Evolutionary conservation across 2,329 filamentous ascomycete genomes (phyloP).

Genomic region (Scedosporium boydii): DNA sequence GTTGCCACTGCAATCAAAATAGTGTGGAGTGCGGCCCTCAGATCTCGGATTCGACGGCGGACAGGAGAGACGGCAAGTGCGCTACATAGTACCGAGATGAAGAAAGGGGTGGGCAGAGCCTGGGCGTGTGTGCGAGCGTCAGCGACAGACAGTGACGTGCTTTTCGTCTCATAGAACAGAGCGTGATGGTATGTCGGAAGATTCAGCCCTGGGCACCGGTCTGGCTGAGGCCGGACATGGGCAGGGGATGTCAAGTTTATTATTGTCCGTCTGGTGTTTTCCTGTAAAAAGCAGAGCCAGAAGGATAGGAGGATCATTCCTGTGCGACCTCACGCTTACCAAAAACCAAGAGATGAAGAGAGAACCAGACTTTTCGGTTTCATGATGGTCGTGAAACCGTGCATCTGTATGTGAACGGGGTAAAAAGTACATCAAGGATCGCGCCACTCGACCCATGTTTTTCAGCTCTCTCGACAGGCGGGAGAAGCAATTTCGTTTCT

Average conservation of each 20-base stretch:
- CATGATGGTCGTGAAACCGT: not conserved
- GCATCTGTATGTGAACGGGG: not conserved
- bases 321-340: not conserved
- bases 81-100: too few relatives aligned
- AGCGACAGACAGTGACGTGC: too few relatives aligned
- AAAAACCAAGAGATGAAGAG: not conserved
- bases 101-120: too few relatives aligned
- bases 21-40: not conserved
- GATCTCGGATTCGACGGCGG: not conserved
- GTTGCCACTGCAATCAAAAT: not conserved
- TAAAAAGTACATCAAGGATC: not conserved
- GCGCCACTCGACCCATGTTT: not conserved
- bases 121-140: too few relatives aligned
- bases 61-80: conserved; percentile 9
- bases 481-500: not conserved
- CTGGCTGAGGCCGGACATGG: too few relatives aligned
- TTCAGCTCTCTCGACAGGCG: not conserved
- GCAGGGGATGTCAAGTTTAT: too few relatives aligned
- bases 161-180: too few relatives aligned
- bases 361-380: not conserved
- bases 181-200: too few relatives aligned
- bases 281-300: too few relatives aligned
- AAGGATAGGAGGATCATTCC: too few relatives aligned
- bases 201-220: too few relatives aligned
- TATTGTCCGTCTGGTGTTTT: too few relatives aligned